phyloP scores from a whole-genome alignment of 768 basidiomycete species.

The Suillus lakei region DNA sequence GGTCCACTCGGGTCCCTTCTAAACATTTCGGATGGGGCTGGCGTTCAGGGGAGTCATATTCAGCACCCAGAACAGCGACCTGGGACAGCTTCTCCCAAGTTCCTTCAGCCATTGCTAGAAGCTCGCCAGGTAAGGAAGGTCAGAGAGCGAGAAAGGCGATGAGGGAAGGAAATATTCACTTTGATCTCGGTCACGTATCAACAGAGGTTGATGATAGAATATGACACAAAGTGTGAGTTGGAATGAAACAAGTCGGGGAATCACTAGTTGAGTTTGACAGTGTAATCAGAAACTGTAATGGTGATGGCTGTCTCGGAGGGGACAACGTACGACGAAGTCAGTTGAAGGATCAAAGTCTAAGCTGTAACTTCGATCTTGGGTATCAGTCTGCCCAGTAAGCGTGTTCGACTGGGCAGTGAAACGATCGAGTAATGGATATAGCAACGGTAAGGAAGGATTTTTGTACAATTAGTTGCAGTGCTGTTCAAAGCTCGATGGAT shows the following conservation, averaged over 20 bases:
- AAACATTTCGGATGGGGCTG: neutral
- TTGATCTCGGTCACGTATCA: neutral
- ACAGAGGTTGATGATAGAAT: neutral
- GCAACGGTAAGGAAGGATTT: neutral
- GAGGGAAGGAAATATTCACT: neutral
- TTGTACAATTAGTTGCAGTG: neutral
- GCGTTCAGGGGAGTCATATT: neutral
- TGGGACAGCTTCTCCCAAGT: neutral
- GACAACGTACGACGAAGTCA: neutral
- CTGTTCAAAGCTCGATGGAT: neutral
- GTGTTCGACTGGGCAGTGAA: neutral
- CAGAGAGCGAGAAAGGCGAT: neutral
- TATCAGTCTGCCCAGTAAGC: too few species aligned
- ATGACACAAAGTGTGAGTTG: neutral
- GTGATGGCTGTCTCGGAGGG: neutral
- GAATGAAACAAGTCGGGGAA: neutral
- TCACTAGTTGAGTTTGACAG: neutral
- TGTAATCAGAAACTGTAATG: neutral
- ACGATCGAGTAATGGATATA: neutral
- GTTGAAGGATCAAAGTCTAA: neutral
- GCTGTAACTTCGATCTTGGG: too few species aligned
- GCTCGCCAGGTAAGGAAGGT: neutral
- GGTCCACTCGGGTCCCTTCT: neutral
- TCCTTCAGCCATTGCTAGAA: neutral
- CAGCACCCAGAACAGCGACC: neutral